Percentiles rank a stretch among this genome's conserved stretches.
phyloP scores from a whole-genome alignment of 148 eudicot species.

The Fagopyrum esculentum region DNA sequence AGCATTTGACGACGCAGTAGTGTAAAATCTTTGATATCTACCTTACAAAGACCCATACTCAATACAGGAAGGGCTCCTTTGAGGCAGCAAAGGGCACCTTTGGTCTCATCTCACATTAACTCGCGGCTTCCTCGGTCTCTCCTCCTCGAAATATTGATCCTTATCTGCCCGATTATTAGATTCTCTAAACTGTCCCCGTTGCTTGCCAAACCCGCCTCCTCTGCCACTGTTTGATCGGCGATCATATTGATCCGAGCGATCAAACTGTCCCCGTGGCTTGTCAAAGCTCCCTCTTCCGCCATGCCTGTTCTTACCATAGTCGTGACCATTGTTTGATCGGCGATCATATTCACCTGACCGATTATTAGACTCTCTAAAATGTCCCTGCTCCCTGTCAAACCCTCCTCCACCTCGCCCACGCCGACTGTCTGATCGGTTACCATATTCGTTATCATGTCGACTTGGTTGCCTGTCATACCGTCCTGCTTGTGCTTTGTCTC shows the following conservation, averaged over 20 bases:
- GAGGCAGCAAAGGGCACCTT: too few species aligned
- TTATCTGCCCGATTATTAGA: neutral
- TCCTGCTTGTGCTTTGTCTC: neutral
- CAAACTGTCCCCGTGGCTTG: neutral
- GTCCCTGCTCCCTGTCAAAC: constrained; percentile 28
- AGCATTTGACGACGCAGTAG: too few species aligned
- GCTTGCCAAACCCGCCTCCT: neutral
- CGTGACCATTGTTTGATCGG: constrained; percentile 27
- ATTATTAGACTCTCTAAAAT: constrained; percentile 18
- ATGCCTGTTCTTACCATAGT: neutral
- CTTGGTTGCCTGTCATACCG: neutral
- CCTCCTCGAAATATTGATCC: constrained; percentile 30
- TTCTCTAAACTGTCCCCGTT: neutral
- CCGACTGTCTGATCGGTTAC: neutral
- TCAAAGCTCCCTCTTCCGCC: constrained; percentile 18
- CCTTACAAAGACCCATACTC: neutral
- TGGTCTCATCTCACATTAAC: constrained; percentile 41
- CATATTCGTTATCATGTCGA: neutral
- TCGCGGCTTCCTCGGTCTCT: constrained; percentile 38
- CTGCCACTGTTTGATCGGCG: constrained; percentile 24
- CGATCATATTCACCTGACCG: constrained; percentile 15
- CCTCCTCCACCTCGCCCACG: constrained; percentile 17
- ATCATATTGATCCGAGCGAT: constrained; percentile 13
- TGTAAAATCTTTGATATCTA: too few species aligned
- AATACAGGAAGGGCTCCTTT: neutral